Evolutionary conservation across 139 green algal species (phyloP), one percentile per base, ranked within the genome.

Genomic region (Astrephomene gubernaculifera): DNA sequence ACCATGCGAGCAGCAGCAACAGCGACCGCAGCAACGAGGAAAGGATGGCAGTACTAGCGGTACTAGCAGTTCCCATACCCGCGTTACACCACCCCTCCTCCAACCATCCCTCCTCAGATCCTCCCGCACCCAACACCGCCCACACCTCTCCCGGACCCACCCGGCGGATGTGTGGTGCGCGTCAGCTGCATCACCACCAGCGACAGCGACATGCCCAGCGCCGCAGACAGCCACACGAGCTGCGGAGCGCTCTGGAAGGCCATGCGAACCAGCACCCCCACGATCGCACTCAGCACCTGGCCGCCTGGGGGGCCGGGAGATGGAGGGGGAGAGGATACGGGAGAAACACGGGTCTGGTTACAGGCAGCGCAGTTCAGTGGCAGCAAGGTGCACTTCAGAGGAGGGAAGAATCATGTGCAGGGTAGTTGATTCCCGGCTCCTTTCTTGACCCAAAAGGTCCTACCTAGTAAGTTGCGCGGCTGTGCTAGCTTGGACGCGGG

Each of bases 381-480:
- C n/a, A n/a, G n/a, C n/a, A n/a, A n/a, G n/a, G n/a, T n/a, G n/a
- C n/a, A n/a, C n/a, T n/a, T n/a, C n/a, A n/a, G n/a, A n/a, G n/a
- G n/a, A n/a, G n/a, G n/a, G n/a, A n/a, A n/a, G n/a, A n/a, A n/a
- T n/a, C n/a, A n/a, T n/a, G n/a, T n/a, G n/a, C n/a, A n/a, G n/a
- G n/a, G n/a, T n/a, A n/a, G n/a, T n/a, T n/a, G n/a, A n/a, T n/a
- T n/a, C n/a, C n/a, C n/a, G n/a, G n/a, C n/a, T n/a, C n/a, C n/a
- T n/a, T n/a, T n/a, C n/a, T n/a, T n/a, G n/a, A n/a, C n/a, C n/a
- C n/a, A n/a, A n/a, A n/a, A n/a, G n/a, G n/a, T n/a, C 87, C 31
- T 63, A 90, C 89, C 89, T 12, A 93, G 22, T 25, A 93, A 74
- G 87, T 91, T 93, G 27, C 90, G 70, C 4, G 90, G 90, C 85